Conservation (phyloP, 1,284 basidiomycete species). For the Ustilago xerochloae region DNA sequence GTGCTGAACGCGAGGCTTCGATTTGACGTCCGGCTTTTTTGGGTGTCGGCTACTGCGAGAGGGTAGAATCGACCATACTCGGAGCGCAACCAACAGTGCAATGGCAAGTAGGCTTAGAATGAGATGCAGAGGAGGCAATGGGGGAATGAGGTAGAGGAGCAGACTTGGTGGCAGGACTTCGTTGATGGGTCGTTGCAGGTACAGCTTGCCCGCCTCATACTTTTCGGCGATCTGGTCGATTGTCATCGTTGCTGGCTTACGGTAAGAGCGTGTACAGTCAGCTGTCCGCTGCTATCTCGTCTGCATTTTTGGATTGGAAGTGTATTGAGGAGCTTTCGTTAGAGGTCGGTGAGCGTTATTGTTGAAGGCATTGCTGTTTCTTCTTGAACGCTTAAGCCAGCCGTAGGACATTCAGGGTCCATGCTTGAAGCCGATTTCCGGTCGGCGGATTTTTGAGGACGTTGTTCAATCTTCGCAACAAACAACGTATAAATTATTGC, state of each 20-base stretch:
- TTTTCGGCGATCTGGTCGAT: slow-evolving; percentile 16
- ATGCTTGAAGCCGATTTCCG: background rate
- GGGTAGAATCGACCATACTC: slow-evolving; percentile 32
- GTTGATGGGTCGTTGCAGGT: slow-evolving; percentile 38
- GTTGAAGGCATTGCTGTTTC: background rate
- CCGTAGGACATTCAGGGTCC: background rate
- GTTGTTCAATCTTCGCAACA: background rate
- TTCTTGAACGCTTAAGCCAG: background rate
- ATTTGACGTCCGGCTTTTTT: background rate
- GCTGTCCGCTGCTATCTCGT: no score
- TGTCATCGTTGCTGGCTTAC: background rate
- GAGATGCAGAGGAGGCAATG: slow-evolving; percentile 20
- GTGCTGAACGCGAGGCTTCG: background rate
- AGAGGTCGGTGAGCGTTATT: background rate
- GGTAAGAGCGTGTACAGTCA: no score
- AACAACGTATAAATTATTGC: background rate
- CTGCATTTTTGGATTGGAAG: no score
- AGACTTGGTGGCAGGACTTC: slow-evolving; percentile 35
- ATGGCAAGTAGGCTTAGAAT: background rate
- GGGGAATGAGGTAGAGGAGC: slow-evolving; percentile 38
- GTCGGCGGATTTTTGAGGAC: background rate
- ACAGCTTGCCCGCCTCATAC: slow-evolving; percentile 19
- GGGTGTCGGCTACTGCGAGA: background rate
- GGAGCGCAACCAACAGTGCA: background rate
- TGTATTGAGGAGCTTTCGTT: no score